Base-by-base conservation (phyloP, 179 eudicot genomes). In the Spinacia oleracea region DNA sequence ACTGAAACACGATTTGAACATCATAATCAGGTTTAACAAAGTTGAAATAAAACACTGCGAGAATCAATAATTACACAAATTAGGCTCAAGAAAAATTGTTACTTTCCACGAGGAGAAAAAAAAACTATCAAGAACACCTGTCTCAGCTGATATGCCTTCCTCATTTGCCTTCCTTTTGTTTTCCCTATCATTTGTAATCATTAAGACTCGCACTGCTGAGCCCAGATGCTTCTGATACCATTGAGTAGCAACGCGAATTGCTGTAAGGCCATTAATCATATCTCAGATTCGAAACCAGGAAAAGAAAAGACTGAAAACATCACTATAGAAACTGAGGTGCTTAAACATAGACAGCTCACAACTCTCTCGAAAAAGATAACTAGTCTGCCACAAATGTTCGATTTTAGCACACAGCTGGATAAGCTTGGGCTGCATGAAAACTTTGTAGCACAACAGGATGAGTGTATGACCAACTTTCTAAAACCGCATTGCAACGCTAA, bases 201-300 rank as follows among this genome's bases (percentile, higher is more conserved):
- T 83, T 73, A 96, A 75, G 70, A 96, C 93, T 55, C 81, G 86
- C 31, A 84, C 87, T 12, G 83, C 83, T 48, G 87, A 48, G 65
- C 93, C 96, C 76, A 93, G 93, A 86, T 96, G 99, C 72, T 83
- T 90, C 70, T 93, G 96, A 85, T 93, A 93, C 99, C 98, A 96
- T 77, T 85, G 94, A 63, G 94, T 81, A 46, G 99, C 99, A 86
- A 91, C 98, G 73, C 99, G 88, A 76, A 96, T 96, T 76, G 99
- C 99, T 96, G 93, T 79, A 84, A 38, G 80, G 80, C 59, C 73
- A 79, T 35, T 59, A 42, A 12, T 69, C 62, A 42, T 51, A 75
- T 23, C 72, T 85, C 73, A 85, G 48, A 55, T 66, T 43, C 9
- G 43, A 79, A 72, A 76, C 55, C 55, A 53, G 60, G 25, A 64